Base-by-base conservation (phyloP, 768 basidiomycete species). In the Russula olivacea region DNA sequence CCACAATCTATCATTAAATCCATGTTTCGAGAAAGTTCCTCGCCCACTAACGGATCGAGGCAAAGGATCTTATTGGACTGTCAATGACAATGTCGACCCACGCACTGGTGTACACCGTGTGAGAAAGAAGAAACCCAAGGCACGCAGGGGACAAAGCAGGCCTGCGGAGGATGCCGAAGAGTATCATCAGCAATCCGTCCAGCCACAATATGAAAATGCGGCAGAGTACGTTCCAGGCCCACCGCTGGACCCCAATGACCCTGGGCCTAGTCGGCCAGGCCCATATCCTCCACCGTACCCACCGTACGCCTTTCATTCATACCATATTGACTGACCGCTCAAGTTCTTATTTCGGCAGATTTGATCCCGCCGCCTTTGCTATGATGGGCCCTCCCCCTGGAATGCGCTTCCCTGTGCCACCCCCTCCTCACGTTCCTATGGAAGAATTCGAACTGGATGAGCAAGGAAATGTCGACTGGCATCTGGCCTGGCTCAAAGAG, bases 1-100 rank as follows among this genome's bases (percentile, higher is more conserved):
- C 53, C 91, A 93, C 74, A 93, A 93, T 69, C 81, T 93, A 28
- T 93, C 91, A 7, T 79, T 93, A 64, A 93, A 93, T 68, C 91
- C 91, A 56, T 93, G 90, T 71, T 93, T 93, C 69, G 89, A 92
- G 75, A 93, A 93, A 74, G 88, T 93, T 5, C 87, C 91, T 3
- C 88, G 91, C n/a, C 91, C 91, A 14, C 82, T 93, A 68, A 93
- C 91, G 7, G 91, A 93, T 70, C 86, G 91, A 56, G 91, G 91
- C 57, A 93, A 93, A 70, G 91, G 91, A 23, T 92, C 89, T 0
- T 93, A 93, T 71, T 93, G 91, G 91, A 92, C 90, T 0, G 91
- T 93, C 65, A 91, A 93, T 69, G 90, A 93, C 69, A 88, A 89
- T 69, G 89, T 93, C 49, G 90, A 93, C 70, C 90, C 90, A 54